phyloP scores from a whole-genome alignment of 2,329 filamentous ascomycete species.

The Pestalotiopsis sp. region DNA sequence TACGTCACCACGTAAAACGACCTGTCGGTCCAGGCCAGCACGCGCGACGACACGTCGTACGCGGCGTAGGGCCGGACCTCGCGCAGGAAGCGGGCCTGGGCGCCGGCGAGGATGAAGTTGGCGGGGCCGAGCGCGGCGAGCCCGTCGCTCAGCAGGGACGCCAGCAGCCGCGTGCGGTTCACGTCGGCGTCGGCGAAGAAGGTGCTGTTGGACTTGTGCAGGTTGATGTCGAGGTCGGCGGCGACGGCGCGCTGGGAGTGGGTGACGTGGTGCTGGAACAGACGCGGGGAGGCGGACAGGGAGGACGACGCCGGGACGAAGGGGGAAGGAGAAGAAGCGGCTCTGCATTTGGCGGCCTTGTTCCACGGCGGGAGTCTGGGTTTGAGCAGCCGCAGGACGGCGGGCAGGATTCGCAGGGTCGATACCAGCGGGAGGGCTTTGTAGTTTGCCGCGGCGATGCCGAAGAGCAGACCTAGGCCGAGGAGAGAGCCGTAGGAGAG shows the following conservation, averaged over 20 bases:
- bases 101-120: slow-evolving; percentile 6
- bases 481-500: slow-evolving; percentile 6
- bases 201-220: slow-evolving; percentile 12
- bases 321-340: not conserved
- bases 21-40: not conserved
- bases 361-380: not conserved
- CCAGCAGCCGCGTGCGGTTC: not conserved
- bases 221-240: slow-evolving; percentile 4
- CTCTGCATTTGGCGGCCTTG: not conserved
- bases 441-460: not conserved
- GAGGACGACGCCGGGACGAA: not conserved
- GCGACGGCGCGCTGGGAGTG: not conserved
- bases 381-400: not conserved
- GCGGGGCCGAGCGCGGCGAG: slow-evolving; percentile 1
- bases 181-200: slow-evolving; percentile 10
- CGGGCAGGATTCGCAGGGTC: slow-evolving; percentile 2
- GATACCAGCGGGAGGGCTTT: slow-evolving; percentile 3
- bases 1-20: slow-evolving; percentile 5
- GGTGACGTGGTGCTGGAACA: slow-evolving; percentile 2
- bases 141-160: not conserved
- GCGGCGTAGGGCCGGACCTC: slow-evolving; percentile 7
- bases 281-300: not conserved
- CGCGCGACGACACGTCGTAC: slow-evolving; percentile 10
- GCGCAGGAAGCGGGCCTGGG: slow-evolving; percentile 5
- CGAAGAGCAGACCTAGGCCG: not conserved